Evolutionary conservation across 192 early-diverging fungal genomes (phyloP).

Genomic region (Pecoramyces ruminantium): DNA sequence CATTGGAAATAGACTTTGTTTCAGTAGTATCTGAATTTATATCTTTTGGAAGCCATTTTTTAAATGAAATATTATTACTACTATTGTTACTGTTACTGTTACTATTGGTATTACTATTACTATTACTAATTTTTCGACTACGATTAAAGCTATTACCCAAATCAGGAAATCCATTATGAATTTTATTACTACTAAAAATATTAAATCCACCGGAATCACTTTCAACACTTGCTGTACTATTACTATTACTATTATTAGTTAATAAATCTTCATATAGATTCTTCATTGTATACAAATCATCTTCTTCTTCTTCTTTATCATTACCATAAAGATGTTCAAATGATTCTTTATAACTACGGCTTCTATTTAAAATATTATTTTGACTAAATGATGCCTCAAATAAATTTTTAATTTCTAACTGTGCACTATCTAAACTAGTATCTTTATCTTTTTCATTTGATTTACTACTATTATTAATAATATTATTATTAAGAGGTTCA

Average conservation of each 20-base stretch:
- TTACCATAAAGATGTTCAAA: no score
- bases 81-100: no score
- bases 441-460: not conserved
- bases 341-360: not conserved
- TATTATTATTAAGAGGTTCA: no score
- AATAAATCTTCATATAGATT: not conserved
- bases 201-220: not conserved
- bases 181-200: not conserved
- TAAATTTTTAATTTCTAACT: not conserved
- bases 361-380: not conserved
- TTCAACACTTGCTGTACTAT: not conserved
- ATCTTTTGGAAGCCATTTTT: no score
- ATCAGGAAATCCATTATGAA: no score
- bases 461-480: no score
- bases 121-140: no score
- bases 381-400: not conserved
- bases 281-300: not conserved
- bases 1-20: no score
- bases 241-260: not conserved
- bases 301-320: not conserved
- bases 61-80: no score
- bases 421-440: not conserved
- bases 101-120: no score
- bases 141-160: no score
- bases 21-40: no score